Base-by-base conservation (phyloP, 2,329 filamentous ascomycete species). In the Aciculosporium take region DNA sequence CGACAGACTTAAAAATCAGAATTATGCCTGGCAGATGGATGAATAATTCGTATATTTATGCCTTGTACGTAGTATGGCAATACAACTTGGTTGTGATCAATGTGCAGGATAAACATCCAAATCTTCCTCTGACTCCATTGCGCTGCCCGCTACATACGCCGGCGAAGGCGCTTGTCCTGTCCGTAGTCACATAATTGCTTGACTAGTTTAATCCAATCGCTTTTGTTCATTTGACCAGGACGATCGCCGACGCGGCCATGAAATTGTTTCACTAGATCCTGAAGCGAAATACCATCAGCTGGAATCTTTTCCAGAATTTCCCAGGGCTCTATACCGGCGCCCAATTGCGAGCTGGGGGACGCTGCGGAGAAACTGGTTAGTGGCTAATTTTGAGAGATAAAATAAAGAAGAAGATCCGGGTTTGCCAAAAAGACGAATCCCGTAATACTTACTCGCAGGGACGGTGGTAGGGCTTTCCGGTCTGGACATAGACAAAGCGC, bases 1-100 rank as follows among this genome's bases (percentile, higher is more conserved):
- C 50, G 77, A 79, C 53, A 78, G 87, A 57, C 77, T 82, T 51
- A 82, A 84, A 60, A 81, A 81, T 25, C 61, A 96, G 54, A 79
- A 89, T 53, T 96, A 95, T 61, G 78, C 82, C 25, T 98, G 89
- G 91, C 85, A 95, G 68, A 91, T 93, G 81, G 91, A 95, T 64
- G 84, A 87, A 61, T 91, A 71, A 58, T 18, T 24, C 30, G 23
- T 43, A 42, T 46, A 41, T 46, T 39, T 15, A n/a, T 20, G 32
- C 20, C 28, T 18, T 5, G 34, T 17, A 37, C 37, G 34, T 9
- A 40, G 3, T 34, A 20, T n/a, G n/a, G n/a, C 17, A 28, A 5
- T 33, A 24, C n/a, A 12, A 28, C 12, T n/a, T n/a, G 7, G 4
- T 9, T 23, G 15, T 23, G 8, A 23, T 28, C 10, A 21, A 21